Evolutionary conservation across 2,329 filamentous ascomycete genomes (phyloP).

Genomic region (Pyricularia pennisetigena): DNA sequence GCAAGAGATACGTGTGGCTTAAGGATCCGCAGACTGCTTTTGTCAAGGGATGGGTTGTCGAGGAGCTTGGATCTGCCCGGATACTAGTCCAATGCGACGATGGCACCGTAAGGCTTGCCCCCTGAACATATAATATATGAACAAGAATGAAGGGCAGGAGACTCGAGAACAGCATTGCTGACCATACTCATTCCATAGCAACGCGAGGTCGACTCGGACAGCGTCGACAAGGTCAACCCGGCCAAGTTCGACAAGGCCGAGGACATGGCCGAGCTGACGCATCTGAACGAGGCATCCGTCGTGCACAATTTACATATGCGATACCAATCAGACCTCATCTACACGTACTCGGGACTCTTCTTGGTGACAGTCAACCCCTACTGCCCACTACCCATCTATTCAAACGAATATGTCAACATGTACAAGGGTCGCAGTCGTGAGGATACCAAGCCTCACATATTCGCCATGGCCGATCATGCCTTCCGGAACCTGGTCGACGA

Average conservation of each 20-base stretch:
- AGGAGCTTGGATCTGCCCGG: conserved; percentile 60
- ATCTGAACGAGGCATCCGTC: conserved; percentile 94
- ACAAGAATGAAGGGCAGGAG: not conserved
- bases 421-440: conserved; percentile 87
- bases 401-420: conserved; percentile 95
- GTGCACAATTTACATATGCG: conserved; percentile 93
- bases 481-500: conserved; percentile 95
- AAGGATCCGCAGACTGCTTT: conserved; percentile 81
- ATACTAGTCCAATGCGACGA: conserved; percentile 90
- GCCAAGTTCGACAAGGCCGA: conserved; percentile 99
- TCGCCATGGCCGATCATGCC: conserved; percentile 92
- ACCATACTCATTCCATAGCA: conserved; percentile 41
- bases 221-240: conserved; percentile 97
- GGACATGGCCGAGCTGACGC: conserved; percentile 98
- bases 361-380: conserved; percentile 97
- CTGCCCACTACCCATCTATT: conserved; percentile 88
- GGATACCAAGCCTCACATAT: conserved; percentile 95
- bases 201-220: conserved; percentile 76
- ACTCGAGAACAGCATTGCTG: not conserved
- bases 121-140: not conserved
- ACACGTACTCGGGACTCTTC: conserved; percentile 96
- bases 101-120: conserved; percentile 56
- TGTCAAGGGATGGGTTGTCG: conserved; percentile 82
- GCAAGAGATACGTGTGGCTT: conserved; percentile 97
- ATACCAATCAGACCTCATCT: conserved; percentile 94